Evolutionary conservation across 202 grass and related monocot genomes (phyloP), one percentile per base, ranked within the genome.

Genomic region (Carex arenaria): DNA sequence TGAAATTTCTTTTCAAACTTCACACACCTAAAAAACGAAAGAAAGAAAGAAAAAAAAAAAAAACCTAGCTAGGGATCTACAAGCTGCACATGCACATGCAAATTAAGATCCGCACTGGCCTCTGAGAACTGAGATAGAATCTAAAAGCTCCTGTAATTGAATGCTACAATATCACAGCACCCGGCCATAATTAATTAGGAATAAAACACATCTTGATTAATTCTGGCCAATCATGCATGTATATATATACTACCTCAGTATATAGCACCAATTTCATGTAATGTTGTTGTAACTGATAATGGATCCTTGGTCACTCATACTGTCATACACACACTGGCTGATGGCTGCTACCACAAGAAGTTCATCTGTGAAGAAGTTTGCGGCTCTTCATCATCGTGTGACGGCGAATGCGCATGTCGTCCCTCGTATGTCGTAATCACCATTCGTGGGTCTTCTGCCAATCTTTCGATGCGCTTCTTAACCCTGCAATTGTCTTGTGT

Each of bases 391-490:
- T 97, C 91, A 18, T 97, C 94, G 43, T 65, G 91, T 55, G 94
- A 97, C 0, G 94, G 94, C 14, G 94, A 94, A 79, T 97, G 94
- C 18, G 87, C 89, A 23, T 97, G 94, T 18, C 94, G 87, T 51
- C 94, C 94, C 78, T 97, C 94, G 73, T 97, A 97, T 66, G 94
- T 93, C 57, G 91, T 97, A 88, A 97, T 97, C 59, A 97, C 94
- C 94, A 97, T 97, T 72, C 94, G 85, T 1, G 94, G 94, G 79
- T 97, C 94, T 63, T 97, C 94, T 23, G 89, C 94, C 51, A 94
- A 82, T 82, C 94, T 85, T 87, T 97, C 94, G 64, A 97, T 92
- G 12, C 94, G 84, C 82, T 97, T 97, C 88, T 97, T 97, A 79
- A 97, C 94, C 36, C 88, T 84, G 71, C 94, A 97, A 68, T 90